These are phyloP conservation scores for Huntiella abstrusa DNA, from an alignment of 2,329 filamentous ascomycete genomes.

Conservation along the genomic window DNA sequence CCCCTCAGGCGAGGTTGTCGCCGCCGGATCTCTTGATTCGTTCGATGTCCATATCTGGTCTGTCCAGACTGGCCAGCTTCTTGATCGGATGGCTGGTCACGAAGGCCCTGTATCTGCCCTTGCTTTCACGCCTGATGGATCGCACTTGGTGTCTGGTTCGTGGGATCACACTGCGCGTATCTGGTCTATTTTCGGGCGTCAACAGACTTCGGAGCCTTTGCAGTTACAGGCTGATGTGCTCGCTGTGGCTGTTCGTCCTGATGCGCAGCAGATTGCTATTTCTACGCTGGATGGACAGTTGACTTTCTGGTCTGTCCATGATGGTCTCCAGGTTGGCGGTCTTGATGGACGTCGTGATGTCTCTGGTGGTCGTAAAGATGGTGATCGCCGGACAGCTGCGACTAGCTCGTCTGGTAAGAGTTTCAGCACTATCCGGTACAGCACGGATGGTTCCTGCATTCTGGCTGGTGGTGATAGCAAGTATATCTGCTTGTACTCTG, in stretches of 20 bases:
- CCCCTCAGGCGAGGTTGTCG: slow-evolving; percentile 87
- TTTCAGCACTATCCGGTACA: slow-evolving; percentile 77
- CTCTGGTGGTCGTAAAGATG: slow-evolving; percentile 75
- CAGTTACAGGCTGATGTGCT: slow-evolving; percentile 85
- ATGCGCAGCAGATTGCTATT: slow-evolving; percentile 77
- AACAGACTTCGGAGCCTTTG: slow-evolving; percentile 85
- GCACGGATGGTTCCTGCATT: slow-evolving; percentile 76
- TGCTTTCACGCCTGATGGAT: slow-evolving; percentile 74
- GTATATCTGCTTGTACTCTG: slow-evolving; percentile 95
- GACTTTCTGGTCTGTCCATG: slow-evolving; percentile 83
- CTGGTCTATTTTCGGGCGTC: slow-evolving; percentile 88
- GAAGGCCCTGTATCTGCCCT: slow-evolving; percentile 83
- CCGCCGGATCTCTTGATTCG: slow-evolving; percentile 83
- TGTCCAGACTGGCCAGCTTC: slow-evolving; percentile 86
- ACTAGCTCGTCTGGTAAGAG: slow-evolving; percentile 80
- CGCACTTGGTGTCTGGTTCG: slow-evolving; percentile 70
- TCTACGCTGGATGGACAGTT: slow-evolving; percentile 87
- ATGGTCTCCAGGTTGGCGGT: slow-evolving; percentile 69
- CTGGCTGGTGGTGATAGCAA: slow-evolving; percentile 92
- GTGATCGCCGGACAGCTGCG: slow-evolving; percentile 76
- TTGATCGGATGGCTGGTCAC: slow-evolving; percentile 79
- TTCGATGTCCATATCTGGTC: slow-evolving; percentile 98
- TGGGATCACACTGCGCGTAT: slow-evolving; percentile 94
- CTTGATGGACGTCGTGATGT: slow-evolving; percentile 83
- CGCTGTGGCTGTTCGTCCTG: slow-evolving; percentile 69